Conservation (phyloP, 192 early-diverging fungal genomes). For the Chytriomyces sp. region DNA sequence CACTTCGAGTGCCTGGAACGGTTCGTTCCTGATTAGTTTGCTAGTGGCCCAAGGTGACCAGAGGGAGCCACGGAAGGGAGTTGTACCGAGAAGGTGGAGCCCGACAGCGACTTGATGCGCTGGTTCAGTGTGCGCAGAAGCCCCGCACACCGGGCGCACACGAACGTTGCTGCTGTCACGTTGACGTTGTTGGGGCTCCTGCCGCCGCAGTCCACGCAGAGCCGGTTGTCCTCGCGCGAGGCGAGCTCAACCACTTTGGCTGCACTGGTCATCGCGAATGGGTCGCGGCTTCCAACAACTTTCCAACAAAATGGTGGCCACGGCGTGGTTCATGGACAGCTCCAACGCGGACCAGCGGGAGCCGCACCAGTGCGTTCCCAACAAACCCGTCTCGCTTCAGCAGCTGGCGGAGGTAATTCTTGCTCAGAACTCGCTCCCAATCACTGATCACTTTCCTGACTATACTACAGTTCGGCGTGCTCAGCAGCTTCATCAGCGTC, state of each 20-base stretch:
- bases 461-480: slow-evolving; percentile 61
- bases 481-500: slow-evolving; percentile 65
- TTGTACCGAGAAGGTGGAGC: slow-evolving; percentile 53
- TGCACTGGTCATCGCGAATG: not conserved
- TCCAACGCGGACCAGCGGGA: slow-evolving; percentile 1
- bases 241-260: too few species aligned
- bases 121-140: slow-evolving; percentile 56
- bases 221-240: not conserved
- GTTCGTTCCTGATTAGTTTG: slow-evolving; percentile 59
- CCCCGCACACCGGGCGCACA: slow-evolving; percentile 22
- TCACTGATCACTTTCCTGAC: not conserved
- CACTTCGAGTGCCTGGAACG: slow-evolving; percentile 53
- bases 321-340: not conserved
- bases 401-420: slow-evolving; percentile 53
- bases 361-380: slow-evolving; percentile 71
- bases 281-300: not conserved
- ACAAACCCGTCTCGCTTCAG: slow-evolving; percentile 61
- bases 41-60: slow-evolving; percentile 58
- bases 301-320: not conserved
- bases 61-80: too few species aligned
- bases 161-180: slow-evolving; percentile 8
- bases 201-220: slow-evolving; percentile 4
- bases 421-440: not conserved
- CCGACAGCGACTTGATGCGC: slow-evolving; percentile 64
- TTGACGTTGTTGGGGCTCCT: slow-evolving; percentile 7